Evolutionary conservation across 129 eudicot genomes (phyloP), one percentile per base, ranked within the genome.

Genomic region (Artemisia annua): DNA sequence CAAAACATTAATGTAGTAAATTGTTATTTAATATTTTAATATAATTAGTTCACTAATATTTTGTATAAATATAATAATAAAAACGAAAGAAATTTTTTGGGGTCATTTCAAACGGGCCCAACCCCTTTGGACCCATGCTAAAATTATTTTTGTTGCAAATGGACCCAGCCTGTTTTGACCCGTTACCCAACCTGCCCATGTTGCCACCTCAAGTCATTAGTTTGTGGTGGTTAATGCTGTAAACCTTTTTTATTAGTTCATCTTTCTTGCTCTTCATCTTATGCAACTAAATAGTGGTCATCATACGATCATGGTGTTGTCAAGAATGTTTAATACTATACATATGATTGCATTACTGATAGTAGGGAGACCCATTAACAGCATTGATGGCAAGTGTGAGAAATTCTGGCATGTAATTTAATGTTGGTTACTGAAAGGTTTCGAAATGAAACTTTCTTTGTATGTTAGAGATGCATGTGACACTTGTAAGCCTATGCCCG

Each of bases 181-280:
- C 10, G 1, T 6, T 39, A 39, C 44, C 44, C 22, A 35, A 35
- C 43, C 43, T 35, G 43, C 6, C 43, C 44, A 39, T 12, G 7
- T 52, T 15, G 57, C 57, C 57, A 52, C 57, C 57, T 14, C 57
- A 12, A 52, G 17, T 52, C 57, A 52, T 71, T 35, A 13, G 55
- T 70, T 53, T 39, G 75, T 52, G 57, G 66, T 71, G 55, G 43
- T 43, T 57, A 54, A 20, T 71, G 43, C 19, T 57, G 35, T 57
- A 14, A 39, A 14, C 7, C 14, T 71, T 56, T 39, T 12, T 20
- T 70, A 17, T 35, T 39, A 55, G 56, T 19, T 43, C n/a, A 18
- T 71, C 44, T 71, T 48, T 43, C 75, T 71, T 71, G 28, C 75
- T 26, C 13, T 16, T 70, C 12, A 55, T 54, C 53, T 54, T 55